phyloP scores from a whole-genome alignment of 106 monocot species.

The Acorus gramineus region DNA sequence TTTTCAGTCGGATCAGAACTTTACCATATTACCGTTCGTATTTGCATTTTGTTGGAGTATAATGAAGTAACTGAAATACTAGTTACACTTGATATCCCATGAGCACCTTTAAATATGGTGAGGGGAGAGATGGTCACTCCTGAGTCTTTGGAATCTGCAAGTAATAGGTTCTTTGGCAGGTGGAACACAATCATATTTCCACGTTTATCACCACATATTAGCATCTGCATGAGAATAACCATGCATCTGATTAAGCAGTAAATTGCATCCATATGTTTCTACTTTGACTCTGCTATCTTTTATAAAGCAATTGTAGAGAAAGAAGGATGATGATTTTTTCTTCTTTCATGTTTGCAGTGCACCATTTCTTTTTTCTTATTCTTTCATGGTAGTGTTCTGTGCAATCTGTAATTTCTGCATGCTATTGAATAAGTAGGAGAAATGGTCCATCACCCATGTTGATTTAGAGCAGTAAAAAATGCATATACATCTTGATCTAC shows the following conservation, averaged over 20 bases:
- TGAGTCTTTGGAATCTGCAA: constrained; percentile 5
- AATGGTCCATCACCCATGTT: no score
- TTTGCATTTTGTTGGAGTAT: constrained; percentile 33
- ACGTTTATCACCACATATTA: constrained; percentile 84
- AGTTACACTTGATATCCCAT: constrained; percentile 85
- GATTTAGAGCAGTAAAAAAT: no score
- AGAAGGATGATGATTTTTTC: no score
- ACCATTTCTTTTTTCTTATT: no score
- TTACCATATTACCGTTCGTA: constrained; percentile 49
- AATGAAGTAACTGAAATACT: constrained; percentile 33
- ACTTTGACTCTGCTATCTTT: background rate
- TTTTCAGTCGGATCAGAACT: constrained; percentile 1
- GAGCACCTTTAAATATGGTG: constrained; percentile 86
- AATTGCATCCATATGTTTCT: background rate
- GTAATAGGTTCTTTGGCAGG: constrained; percentile 20
- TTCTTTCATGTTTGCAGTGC: no score
- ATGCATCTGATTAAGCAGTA: background rate
- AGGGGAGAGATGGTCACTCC: constrained; percentile 14
- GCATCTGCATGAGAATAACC: constrained; percentile 32
- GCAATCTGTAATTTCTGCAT: no score
- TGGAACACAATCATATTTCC: constrained; percentile 71
- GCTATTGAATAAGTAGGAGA: no score
- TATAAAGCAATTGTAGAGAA: no score
- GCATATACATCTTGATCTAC: no score
- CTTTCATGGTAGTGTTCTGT: no score